Evolutionary conservation across 179 eudicot genomes (phyloP).

Genomic region (Beta macrorhiza): DNA sequence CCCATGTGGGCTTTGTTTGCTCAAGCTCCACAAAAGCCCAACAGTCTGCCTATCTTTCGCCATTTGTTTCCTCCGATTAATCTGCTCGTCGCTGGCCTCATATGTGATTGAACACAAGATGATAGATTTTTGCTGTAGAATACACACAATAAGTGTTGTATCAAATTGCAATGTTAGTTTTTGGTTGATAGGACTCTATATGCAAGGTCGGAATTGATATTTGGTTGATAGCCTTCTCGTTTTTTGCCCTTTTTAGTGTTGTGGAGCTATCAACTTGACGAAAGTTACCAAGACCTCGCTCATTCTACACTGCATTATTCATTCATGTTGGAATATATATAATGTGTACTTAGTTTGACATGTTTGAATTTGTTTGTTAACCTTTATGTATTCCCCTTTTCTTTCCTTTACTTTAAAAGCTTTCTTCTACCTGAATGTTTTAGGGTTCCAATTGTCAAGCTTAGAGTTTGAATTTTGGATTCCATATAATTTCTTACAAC

Average conservation of each 20-base stretch:
- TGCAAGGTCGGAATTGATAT: background rate
- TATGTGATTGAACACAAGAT: background rate
- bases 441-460: too few species aligned
- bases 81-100: too few species aligned
- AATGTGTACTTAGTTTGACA: background rate
- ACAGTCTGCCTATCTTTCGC: too few species aligned
- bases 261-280: background rate
- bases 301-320: background rate
- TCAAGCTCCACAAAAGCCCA: too few species aligned
- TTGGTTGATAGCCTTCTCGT: background rate
- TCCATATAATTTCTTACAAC: too few species aligned
- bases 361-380: background rate
- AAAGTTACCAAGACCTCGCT: background rate
- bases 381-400: too few species aligned
- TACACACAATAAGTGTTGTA: background rate
- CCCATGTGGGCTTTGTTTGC: too few species aligned
- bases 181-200: background rate
- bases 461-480: too few species aligned
- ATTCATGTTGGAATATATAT: background rate
- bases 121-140: background rate
- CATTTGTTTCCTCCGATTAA: too few species aligned
- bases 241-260: background rate
- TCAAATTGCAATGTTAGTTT: background rate
- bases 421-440: background rate
- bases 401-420: background rate